Evolutionary conservation across 371 early-diverging fungal genomes (phyloP).

Genomic region (Mortierella sp.): DNA sequence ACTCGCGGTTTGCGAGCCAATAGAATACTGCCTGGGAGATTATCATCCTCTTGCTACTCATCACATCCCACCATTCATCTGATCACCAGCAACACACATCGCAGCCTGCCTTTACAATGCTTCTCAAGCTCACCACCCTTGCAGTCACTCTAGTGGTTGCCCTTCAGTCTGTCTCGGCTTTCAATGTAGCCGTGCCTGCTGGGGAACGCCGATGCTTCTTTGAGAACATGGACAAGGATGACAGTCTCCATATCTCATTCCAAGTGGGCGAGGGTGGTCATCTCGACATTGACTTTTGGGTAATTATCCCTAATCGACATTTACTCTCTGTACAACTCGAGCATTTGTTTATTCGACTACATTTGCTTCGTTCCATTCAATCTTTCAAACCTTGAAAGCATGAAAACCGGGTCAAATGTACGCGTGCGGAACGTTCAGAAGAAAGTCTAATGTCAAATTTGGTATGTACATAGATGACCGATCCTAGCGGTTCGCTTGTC

Average conservation of each 20-base stretch:
- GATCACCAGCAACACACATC: neutral
- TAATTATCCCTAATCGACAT: no score
- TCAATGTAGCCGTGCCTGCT: conserved; percentile 61
- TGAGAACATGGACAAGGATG: conserved; percentile 67
- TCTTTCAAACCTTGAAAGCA: no score
- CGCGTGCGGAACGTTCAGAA: no score
- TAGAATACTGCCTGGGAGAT: no score
- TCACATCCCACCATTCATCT: no score
- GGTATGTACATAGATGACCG: conserved; percentile 59
- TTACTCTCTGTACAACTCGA: no score
- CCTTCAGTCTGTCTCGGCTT: conserved; percentile 48
- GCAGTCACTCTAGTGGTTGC: conserved; percentile 34
- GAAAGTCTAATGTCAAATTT: neutral
- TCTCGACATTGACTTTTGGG: conserved; percentile 80
- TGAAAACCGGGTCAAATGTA: no score
- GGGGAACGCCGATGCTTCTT: conserved; percentile 69
- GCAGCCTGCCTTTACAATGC: conserved; percentile 7
- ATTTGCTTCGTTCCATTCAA: no score
- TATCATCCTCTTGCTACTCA: no score
- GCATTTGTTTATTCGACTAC: neutral
- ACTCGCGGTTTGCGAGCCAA: no score
- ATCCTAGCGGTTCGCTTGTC: conserved; percentile 62
- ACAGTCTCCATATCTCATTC: conserved; percentile 73
- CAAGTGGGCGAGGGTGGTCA: conserved; percentile 81
- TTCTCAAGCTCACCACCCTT: conserved; percentile 28